Conservation (phyloP, 2,329 filamentous ascomycete genomes). For the Mycosphaerella arachidis region DNA sequence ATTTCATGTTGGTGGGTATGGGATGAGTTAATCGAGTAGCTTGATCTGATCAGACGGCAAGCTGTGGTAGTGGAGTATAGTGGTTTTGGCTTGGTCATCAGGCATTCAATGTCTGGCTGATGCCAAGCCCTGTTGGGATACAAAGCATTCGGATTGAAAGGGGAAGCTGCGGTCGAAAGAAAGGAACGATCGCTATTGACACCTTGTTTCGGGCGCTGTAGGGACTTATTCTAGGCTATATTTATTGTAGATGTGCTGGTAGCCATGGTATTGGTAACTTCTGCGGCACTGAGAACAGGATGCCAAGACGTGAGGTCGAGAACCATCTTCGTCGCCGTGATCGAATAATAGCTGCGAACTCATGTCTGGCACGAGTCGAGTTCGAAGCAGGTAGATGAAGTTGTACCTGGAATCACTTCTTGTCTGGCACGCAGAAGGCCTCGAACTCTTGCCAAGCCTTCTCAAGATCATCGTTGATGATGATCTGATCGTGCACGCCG, state of each 20-base stretch:
- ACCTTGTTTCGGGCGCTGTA: background rate
- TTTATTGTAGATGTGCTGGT: background rate
- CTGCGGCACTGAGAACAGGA: background rate
- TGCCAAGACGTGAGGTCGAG: no score
- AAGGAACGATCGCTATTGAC: background rate
- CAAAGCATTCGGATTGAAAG: background rate
- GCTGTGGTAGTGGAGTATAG: background rate
- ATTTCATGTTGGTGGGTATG: background rate
- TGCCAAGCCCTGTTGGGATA: background rate
- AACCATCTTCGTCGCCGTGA: no score
- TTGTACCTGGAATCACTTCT: background rate
- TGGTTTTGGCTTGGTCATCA: background rate
- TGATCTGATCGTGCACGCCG: slow-evolving; percentile 61
- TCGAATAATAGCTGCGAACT: background rate
- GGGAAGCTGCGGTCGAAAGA: background rate
- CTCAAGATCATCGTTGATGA: slow-evolving; percentile 63
- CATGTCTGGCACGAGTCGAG: no score
- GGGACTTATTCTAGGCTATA: background rate
- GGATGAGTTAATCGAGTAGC: background rate
- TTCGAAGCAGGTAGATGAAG: no score
- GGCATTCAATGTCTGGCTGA: background rate
- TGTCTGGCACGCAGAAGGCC: slow-evolving; percentile 30
- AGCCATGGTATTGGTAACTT: background rate
- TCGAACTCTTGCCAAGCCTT: slow-evolving; percentile 50
- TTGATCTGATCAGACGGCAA: background rate